Evolutionary conservation across 2,329 filamentous ascomycete genomes (phyloP).

Genomic region (Orbilia javanica): DNA sequence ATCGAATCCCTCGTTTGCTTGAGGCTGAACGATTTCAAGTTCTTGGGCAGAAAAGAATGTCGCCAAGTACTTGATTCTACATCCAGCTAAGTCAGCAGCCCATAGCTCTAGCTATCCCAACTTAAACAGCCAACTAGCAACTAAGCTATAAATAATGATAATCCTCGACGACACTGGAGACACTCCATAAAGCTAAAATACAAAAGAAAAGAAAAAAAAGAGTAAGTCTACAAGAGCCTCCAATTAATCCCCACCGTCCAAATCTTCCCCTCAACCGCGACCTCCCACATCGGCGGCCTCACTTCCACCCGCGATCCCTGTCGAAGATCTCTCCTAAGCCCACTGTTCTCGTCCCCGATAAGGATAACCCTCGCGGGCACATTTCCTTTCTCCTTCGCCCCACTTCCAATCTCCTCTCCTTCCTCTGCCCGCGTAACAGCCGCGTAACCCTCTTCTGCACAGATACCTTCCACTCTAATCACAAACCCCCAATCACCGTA

Average conservation of each 20-base stretch:
- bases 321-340: constrained; percentile 33
- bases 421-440: constrained; percentile 32
- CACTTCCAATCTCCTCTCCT: not conserved
- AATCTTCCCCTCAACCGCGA: constrained; percentile 1
- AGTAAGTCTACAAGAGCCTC: constrained; percentile 10
- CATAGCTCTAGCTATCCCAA: too few species aligned
- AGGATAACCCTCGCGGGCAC: constrained; percentile 53
- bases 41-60: not conserved
- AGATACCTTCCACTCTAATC: constrained; percentile 23
- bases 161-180: too few species aligned
- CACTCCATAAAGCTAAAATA: not conserved
- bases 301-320: constrained; percentile 45
- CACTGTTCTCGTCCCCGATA: constrained; percentile 53
- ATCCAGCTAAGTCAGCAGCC: too few species aligned
- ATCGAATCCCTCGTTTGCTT: constrained; percentile 1
- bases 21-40: constrained; percentile 6
- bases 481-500: not conserved
- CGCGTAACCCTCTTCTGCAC: constrained; percentile 54
- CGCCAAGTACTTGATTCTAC: not conserved
- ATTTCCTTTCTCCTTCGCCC: not conserved
- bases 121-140: too few species aligned
- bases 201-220: not conserved
- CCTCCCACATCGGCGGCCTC: constrained; percentile 51
- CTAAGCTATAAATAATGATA: too few species aligned
- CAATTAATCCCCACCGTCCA: constrained; percentile 55